Percentiles rank a stretch among this genome's conserved stretches.
Evolutionary conservation across 1,284 basidiomycete genomes (phyloP).

Genomic region (Tetrapyrgos nigripes): DNA sequence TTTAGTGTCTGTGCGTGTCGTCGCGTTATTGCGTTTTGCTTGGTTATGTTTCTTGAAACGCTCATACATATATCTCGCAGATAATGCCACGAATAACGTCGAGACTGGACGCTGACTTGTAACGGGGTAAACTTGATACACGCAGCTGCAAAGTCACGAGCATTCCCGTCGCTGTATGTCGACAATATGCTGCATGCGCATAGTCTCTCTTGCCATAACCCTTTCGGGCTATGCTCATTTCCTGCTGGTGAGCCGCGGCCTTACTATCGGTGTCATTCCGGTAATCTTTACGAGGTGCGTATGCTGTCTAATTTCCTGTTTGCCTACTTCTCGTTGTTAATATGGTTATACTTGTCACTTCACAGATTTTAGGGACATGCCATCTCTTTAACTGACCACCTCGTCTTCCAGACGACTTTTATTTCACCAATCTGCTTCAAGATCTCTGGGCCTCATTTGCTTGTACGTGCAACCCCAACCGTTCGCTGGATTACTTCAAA

Average conservation of each 20-base stretch:
- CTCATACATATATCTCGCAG: background rate
- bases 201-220: constrained; percentile 14
- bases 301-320: too few relatives aligned
- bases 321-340: constrained; percentile 2
- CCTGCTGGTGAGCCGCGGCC: constrained; percentile 16
- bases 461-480: constrained; percentile 48
- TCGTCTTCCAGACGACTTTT: constrained; percentile 8
- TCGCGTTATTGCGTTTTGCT: background rate
- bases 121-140: constrained; percentile 13
- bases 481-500: constrained; percentile 37
- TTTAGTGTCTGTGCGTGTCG: constrained; percentile 18
- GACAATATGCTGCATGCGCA: constrained; percentile 16
- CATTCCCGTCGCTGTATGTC: constrained; percentile 15
- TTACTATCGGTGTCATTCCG: constrained; percentile 18
- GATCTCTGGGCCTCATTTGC: constrained; percentile 48
- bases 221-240: constrained; percentile 15
- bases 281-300: constrained; percentile 16
- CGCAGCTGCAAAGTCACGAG: constrained; percentile 8
- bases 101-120: constrained; percentile 11
- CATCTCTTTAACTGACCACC: constrained; percentile 13
- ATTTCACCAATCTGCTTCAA: constrained; percentile 20
- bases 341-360: background rate
- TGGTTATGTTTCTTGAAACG: background rate
- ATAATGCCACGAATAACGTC: constrained; percentile 13
- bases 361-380: constrained; percentile 15